These are phyloP conservation scores for Candida cerambycidarum DNA, from an alignment of 805 yeast genomes.

Conservation along the genomic window DNA sequence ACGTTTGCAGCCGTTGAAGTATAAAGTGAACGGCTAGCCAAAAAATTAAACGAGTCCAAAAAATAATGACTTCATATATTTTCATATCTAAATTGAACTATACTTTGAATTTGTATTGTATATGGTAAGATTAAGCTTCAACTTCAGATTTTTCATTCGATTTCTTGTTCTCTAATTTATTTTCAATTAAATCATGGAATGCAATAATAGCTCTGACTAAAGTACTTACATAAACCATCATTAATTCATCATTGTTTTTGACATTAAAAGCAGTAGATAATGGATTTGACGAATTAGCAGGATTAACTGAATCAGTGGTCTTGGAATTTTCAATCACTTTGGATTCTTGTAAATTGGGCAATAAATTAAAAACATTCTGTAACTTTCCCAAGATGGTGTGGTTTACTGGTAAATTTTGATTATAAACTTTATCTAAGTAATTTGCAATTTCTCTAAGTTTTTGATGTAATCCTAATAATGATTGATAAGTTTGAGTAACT, in stretches of 20 bases:
- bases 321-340: constrained; percentile 15
- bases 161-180: constrained; percentile 62
- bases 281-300: constrained; percentile 40
- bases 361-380: constrained; percentile 90
- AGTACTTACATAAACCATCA: constrained; percentile 88
- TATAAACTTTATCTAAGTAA: constrained; percentile 73
- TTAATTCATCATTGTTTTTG: constrained; percentile 93
- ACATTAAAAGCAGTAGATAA: constrained; percentile 80
- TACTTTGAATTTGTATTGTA: background rate
- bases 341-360: constrained; percentile 67
- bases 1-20: too few species aligned
- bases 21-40: too few species aligned
- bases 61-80: background rate
- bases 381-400: constrained; percentile 87
- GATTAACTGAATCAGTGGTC: constrained; percentile 14
- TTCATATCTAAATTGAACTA: background rate
- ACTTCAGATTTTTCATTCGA: constrained; percentile 9
- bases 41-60: too few species aligned
- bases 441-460: constrained; percentile 74
- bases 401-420: constrained; percentile 77
- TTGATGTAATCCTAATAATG: constrained; percentile 80
- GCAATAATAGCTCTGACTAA: constrained; percentile 93
- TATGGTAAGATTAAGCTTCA: background rate
- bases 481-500: constrained; percentile 85
- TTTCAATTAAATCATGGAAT: constrained; percentile 94